Evolutionary conservation across 805 yeast genomes (phyloP), one percentile per base, ranked within the genome.

Genomic region (Hanseniaspora occidentalis): DNA sequence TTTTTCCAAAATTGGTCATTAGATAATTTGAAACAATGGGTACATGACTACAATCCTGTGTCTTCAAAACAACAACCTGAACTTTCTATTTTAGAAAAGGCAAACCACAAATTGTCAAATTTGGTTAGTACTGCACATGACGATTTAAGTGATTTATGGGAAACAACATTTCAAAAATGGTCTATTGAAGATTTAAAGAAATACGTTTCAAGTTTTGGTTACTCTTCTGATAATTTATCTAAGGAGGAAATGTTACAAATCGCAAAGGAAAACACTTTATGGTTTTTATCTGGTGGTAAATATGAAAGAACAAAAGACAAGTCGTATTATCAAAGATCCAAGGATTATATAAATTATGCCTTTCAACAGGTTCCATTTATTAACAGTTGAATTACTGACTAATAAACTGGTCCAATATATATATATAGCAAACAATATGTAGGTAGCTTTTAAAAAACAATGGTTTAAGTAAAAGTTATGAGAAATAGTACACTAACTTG

Each of bases 141-240:
- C 2, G 40, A 40, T 11, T 37, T 44, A 20, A 47, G 43, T n/a
- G 47, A 48, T 22, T 50, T 45, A 10, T 50, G 58, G 49, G 46
- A 48, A 5, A 43, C 48, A 2, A 47, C 62, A 14, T 59, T 69
- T 40, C 55, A 62, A 21, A 50, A 61, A 8, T 70, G 71, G 70
- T 58, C 70, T 2, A 57, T 56, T 14, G 61, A 61, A 19, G 76
- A 71, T 41, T 51, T 71, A 42, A 56, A 47, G 35, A 45, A 58
- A 13, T 71, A 70, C 46, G 50, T 71, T 42, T 52, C 56, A 14
- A 56, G 65, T 3, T 69, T 64, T 50, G 75, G 75, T n/a, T 50
- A 59, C 31, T 54, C 58, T 13, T 42, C 57, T 23, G 45, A 52
- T 1, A 27, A 23, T 2, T 47, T 51, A n/a, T 45, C 56, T 4